Base-by-base conservation (phyloP, 73 alveolate genomes). In the Paramecium pentaurelia region DNA sequence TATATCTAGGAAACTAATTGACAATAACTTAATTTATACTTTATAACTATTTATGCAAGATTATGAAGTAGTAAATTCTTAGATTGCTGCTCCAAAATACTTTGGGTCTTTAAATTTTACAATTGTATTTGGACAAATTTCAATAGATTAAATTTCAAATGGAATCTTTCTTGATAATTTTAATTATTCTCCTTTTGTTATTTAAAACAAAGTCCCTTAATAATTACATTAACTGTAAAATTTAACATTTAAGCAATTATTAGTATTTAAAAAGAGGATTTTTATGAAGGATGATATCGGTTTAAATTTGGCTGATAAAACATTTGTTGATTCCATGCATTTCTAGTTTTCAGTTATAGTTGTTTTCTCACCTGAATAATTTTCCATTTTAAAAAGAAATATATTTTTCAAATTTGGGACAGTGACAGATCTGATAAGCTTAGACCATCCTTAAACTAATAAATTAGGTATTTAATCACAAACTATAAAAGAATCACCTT, bases 381-480 rank as follows among this genome's bases (percentile, higher is more conserved):
- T 40, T 36, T 14, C 7, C 11, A 3, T 2, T 36, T 34, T 8
- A 44, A 34, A 73, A 11, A 73, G 87, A 73, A 9, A 37, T 34
- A 73, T 1, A 18, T 9, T 40, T 73, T 32, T 73, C 0, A 3
- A 16, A 4, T 4, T 38, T 12, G 93, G 93, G n/a, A 87, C 27
- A 32, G 18, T 36, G 2, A 87, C 27, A 10, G 93, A 87, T 38
- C 2, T 87, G 11, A 87, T 68, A 8, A 88, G 93, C 25, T 87
- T 64, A n/a, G 88, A 22, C 93, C 93, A 87, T 1, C 93, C 93
- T 12, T 37, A 14, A 8, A 20, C 38, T 4, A n/a, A 6, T 60
- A 87, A 40, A 47, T 87, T 88, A 38, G 88, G 80, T 20, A 87
- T 87, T 60, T 37, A 9, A 36, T 68, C 59, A 37, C 93, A 87